Evolutionary conservation across 208 protist species (phyloP), one percentile per base, ranked within the genome.

Genomic region (Crithidia bombi): DNA sequence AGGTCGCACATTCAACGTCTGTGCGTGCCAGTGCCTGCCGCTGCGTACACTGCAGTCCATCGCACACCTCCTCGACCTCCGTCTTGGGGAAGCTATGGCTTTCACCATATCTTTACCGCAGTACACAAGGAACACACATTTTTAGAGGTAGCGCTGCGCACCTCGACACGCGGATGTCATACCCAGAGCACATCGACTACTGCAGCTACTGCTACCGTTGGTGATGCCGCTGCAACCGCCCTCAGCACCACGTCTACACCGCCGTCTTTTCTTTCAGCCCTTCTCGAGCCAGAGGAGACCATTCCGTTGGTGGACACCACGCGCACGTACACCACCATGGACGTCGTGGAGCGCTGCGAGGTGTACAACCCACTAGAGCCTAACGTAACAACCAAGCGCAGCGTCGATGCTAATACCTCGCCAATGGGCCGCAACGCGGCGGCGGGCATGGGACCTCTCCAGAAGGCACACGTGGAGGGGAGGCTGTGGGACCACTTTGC

Each of bases 281-380:
- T 96, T 15, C 59, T 96, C 21, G 75, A 93, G 47, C 90, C 90
- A 0, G 78, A 74, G 21, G 62, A 69, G 55, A 96, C 86, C 19
- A 73, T 96, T 3, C 19, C 75, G 7, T 73, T 96, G 0, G 75
- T 75, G 51, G 90, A 96, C 52, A 81, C 83, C 12, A 82, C 84
- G 28, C 87, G 90, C 36, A 92, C 83, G 26, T 96, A 96, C 73
- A 44, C 51, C n/a, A 87, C 84, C 3, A 93, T 96, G 90, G 87
- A 96, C 63, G 79, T 92, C 3, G 87, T 93, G 56, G 81, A 78
- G n/a, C 77, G 68, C 39, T 80, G 78, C 12, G 75, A 81, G 52
- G 65, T 79, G 33, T 95, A 92, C 69, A 77, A 95, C 39, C 90
- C 87, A 10, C 21, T 41, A 3, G 10, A 35, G 19, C 81, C 79